These are phyloP conservation scores for Phytophthora quininea DNA, from an alignment of 352 stramenopile genomes.

Conservation along the genomic window DNA sequence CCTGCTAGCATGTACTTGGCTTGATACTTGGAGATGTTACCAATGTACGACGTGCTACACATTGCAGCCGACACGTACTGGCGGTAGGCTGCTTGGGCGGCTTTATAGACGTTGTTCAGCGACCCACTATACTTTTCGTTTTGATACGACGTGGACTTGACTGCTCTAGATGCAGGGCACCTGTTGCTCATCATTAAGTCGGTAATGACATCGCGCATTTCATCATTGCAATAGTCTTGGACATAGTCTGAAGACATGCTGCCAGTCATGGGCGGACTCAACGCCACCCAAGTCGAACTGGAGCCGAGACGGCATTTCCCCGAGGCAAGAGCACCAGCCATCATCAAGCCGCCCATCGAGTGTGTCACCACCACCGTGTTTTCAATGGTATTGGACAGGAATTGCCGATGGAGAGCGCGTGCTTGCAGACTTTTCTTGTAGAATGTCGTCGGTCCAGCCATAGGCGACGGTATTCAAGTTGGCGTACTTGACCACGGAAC, in stretches of 20 bases:
- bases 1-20: slow-evolving; percentile 37
- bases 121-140: slow-evolving; percentile 27
- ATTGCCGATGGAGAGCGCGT: slow-evolving; percentile 26
- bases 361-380: slow-evolving; percentile 48
- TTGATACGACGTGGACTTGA: slow-evolving; percentile 37
- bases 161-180: slow-evolving; percentile 38
- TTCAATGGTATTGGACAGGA: slow-evolving; percentile 20
- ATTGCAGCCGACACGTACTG: slow-evolving; percentile 42
- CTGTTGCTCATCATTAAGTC: slow-evolving; percentile 29
- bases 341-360: slow-evolving; percentile 47
- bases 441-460: slow-evolving; percentile 41
- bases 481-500: slow-evolving; percentile 42
- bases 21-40: slow-evolving; percentile 50
- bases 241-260: slow-evolving; percentile 51
- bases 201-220: slow-evolving; percentile 27
- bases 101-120: slow-evolving; percentile 25
- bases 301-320: slow-evolving; percentile 16
- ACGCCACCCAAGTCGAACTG: slow-evolving; percentile 39
- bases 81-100: slow-evolving; percentile 30
- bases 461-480: slow-evolving; percentile 56
- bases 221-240: slow-evolving; percentile 40
- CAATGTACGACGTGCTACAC: slow-evolving; percentile 40
- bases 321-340: slow-evolving; percentile 26
- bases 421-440: slow-evolving; percentile 48
- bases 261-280: slow-evolving; percentile 43